Conservation (phyloP, 768 basidiomycete genomes). For the Leucosporidium scottii region DNA sequence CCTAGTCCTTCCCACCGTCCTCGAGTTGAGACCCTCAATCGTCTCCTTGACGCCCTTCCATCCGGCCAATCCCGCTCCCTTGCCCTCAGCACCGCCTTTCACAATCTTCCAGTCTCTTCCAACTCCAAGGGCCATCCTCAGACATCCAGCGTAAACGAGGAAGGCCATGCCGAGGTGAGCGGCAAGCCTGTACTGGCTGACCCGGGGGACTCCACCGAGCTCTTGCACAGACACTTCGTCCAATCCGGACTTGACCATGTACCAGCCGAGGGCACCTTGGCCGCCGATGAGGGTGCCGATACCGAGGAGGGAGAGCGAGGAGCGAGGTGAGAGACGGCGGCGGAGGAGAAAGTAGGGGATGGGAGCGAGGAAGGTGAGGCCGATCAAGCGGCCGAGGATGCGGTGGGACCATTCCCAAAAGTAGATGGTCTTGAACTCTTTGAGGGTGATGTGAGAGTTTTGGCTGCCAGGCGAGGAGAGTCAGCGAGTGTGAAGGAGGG, state of each 20-base stretch:
- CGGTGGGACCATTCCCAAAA: slow-evolving; percentile 99
- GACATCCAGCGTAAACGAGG: slow-evolving; percentile 86
- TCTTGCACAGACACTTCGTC: slow-evolving; percentile 71
- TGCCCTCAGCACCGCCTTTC: slow-evolving; percentile 25
- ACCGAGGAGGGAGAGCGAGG: slow-evolving; percentile 60
- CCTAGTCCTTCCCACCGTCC: slow-evolving; percentile 55
- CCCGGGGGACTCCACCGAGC: slow-evolving; percentile 80
- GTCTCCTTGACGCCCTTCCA: slow-evolving; percentile 42
- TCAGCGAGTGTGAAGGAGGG: not conserved
- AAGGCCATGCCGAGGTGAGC: slow-evolving; percentile 90
- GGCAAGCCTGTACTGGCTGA: slow-evolving; percentile 92
- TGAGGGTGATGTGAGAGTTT: slow-evolving; percentile 77
- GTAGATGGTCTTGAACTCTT: slow-evolving; percentile 93
- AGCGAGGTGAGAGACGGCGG: slow-evolving; percentile 58
- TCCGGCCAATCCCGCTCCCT: slow-evolving; percentile 22
- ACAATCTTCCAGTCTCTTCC: slow-evolving; percentile 72
- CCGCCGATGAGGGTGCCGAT: slow-evolving; percentile 77
- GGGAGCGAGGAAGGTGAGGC: slow-evolving; percentile 61
- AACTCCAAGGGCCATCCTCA: slow-evolving; percentile 65
- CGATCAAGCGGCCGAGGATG: slow-evolving; percentile 79
- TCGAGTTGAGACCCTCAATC: slow-evolving; percentile 52
- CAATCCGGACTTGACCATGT: slow-evolving; percentile 97
- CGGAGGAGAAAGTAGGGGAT: slow-evolving; percentile 35
- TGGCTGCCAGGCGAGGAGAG: slow-evolving; percentile 51
- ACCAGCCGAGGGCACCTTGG: slow-evolving; percentile 93